Base-by-base conservation (phyloP, 352 stramenopile species). In the Pelagophyceae sp. region DNA sequence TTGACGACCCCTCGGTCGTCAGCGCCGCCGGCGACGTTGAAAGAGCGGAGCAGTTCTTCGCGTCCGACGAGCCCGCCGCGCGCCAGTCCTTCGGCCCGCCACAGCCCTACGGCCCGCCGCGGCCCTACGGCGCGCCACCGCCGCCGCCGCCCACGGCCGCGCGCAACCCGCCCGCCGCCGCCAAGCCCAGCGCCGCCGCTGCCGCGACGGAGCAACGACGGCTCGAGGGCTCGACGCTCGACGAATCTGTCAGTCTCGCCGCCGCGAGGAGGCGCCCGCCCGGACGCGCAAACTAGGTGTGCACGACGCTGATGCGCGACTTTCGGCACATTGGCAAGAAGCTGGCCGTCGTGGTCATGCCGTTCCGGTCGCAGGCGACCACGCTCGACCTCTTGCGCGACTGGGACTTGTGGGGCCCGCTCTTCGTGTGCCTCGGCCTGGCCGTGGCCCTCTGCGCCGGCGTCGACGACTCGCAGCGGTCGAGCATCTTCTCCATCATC, bases 381-480 rank as follows among this genome's bases (percentile, higher is more conserved):
- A 83, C 89, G 31, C 81, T 92, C 32, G 83, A 90, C 76, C 75
- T 84, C 61, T 80, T 92, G n/a, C 83, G 83, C 70, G 86, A 91
- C 79, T 92, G 87, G 87, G 87, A 92, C 81, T 76, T 92, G 51
- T 92, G 87, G 87, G 67, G 96, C 17, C 96, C 96, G 50, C 82
- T 99, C 29, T 88, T 99, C 82, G 89, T 99, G 33, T 99, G 96
- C 81, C 86, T 99, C 60, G 89, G 89, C 54, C 88, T 99, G 1
- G 97, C 93, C 38, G 93, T 99, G 81, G 92, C 98, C 83, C 82
- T 99, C 72, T 97, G 92, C 77, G 85, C 98, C 77, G 95, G 91
- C 50, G 95, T 95, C 29, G 92, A 92, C 3, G 82, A 87, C 58
- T 99, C 84, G 63, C 93, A 99, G 84, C 27, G 61, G n/a, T 17